Percentiles rank a stretch among this genome's conserved stretches.
Evolutionary conservation across 2,329 filamentous ascomycete species (phyloP).

Genomic region (Gnomoniopsis smithogilvyi): DNA sequence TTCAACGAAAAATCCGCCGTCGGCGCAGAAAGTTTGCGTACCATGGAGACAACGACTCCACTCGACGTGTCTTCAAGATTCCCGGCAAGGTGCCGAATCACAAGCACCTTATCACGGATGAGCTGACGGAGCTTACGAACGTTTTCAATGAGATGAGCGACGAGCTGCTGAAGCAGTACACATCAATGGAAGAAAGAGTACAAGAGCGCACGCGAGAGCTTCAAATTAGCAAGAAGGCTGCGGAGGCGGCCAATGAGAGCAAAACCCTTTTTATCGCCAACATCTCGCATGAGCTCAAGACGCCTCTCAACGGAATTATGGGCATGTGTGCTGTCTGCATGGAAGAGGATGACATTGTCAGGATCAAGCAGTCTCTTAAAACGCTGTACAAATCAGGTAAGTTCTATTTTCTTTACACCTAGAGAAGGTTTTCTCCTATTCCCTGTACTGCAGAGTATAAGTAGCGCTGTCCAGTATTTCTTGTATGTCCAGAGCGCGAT

Average conservation of each 20-base stretch:
- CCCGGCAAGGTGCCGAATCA: conserved; percentile 76
- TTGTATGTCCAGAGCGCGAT: not conserved
- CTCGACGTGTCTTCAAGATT: conserved; percentile 70
- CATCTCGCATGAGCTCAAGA: conserved; percentile 84
- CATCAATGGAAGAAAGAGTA: conserved; percentile 79
- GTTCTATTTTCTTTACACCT: conserved; percentile 22
- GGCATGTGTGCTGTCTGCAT: conserved; percentile 93
- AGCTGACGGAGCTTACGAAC: conserved; percentile 75
- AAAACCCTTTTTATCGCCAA: conserved; percentile 98
- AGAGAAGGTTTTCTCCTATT: not conserved
- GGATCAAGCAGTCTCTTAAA: conserved; percentile 79
- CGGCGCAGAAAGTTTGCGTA: conserved; percentile 25
- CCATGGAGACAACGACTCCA: conserved; percentile 34
- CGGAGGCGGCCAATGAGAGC: conserved; percentile 92
- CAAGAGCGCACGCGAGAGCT: conserved; percentile 78
- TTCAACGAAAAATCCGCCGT: conserved; percentile 35
- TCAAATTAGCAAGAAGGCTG: conserved; percentile 85
- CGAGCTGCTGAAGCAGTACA: conserved; percentile 83
- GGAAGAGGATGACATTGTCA: conserved; percentile 77
- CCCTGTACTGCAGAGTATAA: not conserved
- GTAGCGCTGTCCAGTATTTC: not conserved
- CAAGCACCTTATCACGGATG: conserved; percentile 76
- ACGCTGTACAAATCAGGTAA: conserved; percentile 80
- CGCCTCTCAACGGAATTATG: conserved; percentile 90
- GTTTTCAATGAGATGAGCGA: conserved; percentile 96